Evolutionary conservation across 192 early-diverging fungal species (phyloP), one percentile per base, ranked within the genome.

Genomic region (Backusella parvicylindrica): DNA sequence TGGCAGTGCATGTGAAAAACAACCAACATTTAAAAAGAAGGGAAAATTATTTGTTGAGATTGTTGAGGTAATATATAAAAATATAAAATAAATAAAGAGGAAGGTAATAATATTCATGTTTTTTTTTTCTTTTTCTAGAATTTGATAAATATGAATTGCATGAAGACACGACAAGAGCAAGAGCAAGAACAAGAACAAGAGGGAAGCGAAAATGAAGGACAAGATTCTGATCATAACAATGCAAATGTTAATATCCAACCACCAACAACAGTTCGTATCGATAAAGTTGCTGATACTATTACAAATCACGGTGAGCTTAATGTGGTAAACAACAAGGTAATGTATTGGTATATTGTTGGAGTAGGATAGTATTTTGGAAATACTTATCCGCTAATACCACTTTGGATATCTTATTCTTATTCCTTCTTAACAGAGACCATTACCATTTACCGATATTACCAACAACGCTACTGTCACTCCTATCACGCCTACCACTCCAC

Each of bases 371-470:
- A 35, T 64, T 35, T 64, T 35, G 63, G 30, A 64, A 35, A 64
- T 35, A 35, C 33, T 18, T 64, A 64, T 64, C 13, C 63, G 63
- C 28, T 64, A 64, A 64, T 64, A 35, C 63, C 28, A 32, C 63
- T 35, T 64, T 64, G 30, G 63, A 64, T 64, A 64, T 64, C 63
- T 64, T 64, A 64, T 64, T 64, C 63, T 64, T 64, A 64, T 64
- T 64, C 63, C 30, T 64, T 64, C 63, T 64, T 35, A 64, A 64
- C 63, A 64, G 63, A 64, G 63, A 64, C 30, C 63, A 35, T 64
- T 64, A n/a, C 63, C 63, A 64, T 35, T 64, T 64, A 64, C 63
- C 63, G 32, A 64, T 64, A 64, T 64, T 64, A 2, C 63, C 63
- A 64, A 35, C 31, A 64, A 64, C 30, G 63, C 32, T n/a, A 64